Base-by-base conservation (phyloP, 1,284 basidiomycete species). In the Tilletia caries region DNA sequence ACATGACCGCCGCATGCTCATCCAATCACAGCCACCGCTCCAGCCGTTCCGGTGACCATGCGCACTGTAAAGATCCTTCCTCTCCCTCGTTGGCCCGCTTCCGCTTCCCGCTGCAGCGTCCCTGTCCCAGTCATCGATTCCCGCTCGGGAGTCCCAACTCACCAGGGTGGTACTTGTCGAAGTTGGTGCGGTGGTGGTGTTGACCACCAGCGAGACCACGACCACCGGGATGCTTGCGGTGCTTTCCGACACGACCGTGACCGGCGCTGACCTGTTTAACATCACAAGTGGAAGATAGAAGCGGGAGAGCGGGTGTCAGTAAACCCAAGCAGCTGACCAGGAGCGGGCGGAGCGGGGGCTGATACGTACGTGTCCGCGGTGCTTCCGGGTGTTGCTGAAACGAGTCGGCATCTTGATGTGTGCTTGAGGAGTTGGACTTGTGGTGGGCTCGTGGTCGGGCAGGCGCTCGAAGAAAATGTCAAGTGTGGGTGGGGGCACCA, bases 151-250 rank as follows among this genome's bases (percentile, higher is more conserved):
- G 15, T 41, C 10, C 0, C 37, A 27, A 78, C 77, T 76, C 72
- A 78, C 77, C 79, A 72, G 80, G 79, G 73, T 83, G 81, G 80
- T 83, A 83, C 79, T 81, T 83, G 81, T 83, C 81, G 72, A 83
- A 81, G 79, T 82, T 83, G 83, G 86, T 88, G 73, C 95, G 88
- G 91, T 98, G 96, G 89, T 98, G 95, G 88, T 98, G 95, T 87
- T 91, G 89, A 90, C 96, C 95, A 94, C 95, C 96, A 87, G 95
- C 95, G 46, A 98, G 91, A 97, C 95, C 95, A 87, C 95, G 92
- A 93, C 95, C 95, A 88, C 95, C 95, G 73, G 96, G 96, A 85
- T 96, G 94, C 87, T 98, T 98, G 86, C 95, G 91, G 90, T 98
- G 95, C 90, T 98, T 98, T 82, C 95, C 96, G 84, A 98, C 91